These are phyloP conservation scores for Phytophthora pseudosyringae DNA, from an alignment of 352 stramenopile species.

Conservation along the genomic window DNA sequence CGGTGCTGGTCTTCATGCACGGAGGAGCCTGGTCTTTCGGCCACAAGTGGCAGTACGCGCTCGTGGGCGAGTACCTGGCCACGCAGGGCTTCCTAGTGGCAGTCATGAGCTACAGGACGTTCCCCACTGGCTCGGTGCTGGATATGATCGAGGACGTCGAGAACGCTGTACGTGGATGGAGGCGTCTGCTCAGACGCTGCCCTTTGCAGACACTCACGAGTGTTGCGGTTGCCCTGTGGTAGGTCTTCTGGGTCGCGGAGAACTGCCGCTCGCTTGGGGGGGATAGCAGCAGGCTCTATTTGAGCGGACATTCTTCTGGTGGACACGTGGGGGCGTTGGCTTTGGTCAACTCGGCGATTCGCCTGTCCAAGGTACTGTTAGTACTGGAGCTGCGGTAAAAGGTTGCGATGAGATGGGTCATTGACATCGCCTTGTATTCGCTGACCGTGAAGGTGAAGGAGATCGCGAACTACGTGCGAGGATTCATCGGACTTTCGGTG, in stretches of 20 bases:
- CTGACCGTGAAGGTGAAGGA: constrained; percentile 34
- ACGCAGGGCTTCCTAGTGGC: constrained; percentile 76
- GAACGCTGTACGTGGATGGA: constrained; percentile 46
- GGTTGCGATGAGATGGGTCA: not conserved
- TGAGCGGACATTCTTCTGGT: constrained; percentile 76
- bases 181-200: no score
- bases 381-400: not conserved
- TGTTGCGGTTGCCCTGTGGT: not conserved
- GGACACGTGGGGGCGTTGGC: constrained; percentile 60
- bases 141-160: constrained; percentile 92
- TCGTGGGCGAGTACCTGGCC: constrained; percentile 68
- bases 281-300: constrained; percentile 53
- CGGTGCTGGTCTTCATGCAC: constrained; percentile 92
- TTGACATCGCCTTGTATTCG: not conserved
- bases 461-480: constrained; percentile 42
- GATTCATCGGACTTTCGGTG: constrained; percentile 70
- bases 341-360: constrained; percentile 60
- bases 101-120: constrained; percentile 92
- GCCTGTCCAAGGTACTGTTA: constrained; percentile 39
- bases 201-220: constrained; percentile 3
- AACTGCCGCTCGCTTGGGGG: constrained; percentile 58
- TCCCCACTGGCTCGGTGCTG: constrained; percentile 78
- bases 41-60: constrained; percentile 81
- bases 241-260: constrained; percentile 67
- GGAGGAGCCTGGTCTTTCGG: constrained; percentile 89